Conservation (phyloP, 192 early-diverging fungal species). For the Mortierella claussenii region DNA sequence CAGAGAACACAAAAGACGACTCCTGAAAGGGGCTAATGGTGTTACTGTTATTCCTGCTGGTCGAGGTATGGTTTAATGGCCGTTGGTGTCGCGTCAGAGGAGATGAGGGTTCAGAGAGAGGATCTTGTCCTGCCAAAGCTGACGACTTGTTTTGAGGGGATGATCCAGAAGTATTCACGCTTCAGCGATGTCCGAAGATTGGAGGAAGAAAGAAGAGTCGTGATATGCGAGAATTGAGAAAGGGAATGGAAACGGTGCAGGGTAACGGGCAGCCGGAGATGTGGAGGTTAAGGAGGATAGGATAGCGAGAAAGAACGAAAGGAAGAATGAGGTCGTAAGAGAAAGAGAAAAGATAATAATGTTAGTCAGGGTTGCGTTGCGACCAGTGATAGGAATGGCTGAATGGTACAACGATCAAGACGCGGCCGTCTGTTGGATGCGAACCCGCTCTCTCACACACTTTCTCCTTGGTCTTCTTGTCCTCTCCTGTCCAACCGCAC, state of each 20-base stretch:
- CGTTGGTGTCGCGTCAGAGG: slow-evolving; percentile 15
- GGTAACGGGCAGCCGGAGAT: not conserved
- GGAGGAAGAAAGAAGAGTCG: not conserved
- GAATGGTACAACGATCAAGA: no score
- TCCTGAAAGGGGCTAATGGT: no score
- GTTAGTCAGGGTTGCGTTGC: not conserved
- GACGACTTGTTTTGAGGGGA: slow-evolving; percentile 4
- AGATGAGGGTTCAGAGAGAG: slow-evolving; percentile 1
- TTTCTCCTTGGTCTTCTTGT: no score
- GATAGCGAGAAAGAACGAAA: slow-evolving; percentile 1
- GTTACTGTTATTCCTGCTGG: no score
- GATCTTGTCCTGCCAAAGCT: not conserved
- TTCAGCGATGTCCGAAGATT: not conserved
- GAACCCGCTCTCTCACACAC: no score
- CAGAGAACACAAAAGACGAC: no score
- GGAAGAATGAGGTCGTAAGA: not conserved
- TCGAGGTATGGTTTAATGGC: not conserved
- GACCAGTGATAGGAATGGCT: no score
- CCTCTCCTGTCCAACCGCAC: no score
- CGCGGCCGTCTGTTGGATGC: no score
- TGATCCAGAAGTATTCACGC: not conserved
- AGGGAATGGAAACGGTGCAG: no score
- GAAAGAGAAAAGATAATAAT: not conserved
- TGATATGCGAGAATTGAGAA: no score
- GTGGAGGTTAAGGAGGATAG: not conserved